phyloP scores from a whole-genome alignment of 2,329 filamentous ascomycete genomes.

The Penicillium griseofulvum region DNA sequence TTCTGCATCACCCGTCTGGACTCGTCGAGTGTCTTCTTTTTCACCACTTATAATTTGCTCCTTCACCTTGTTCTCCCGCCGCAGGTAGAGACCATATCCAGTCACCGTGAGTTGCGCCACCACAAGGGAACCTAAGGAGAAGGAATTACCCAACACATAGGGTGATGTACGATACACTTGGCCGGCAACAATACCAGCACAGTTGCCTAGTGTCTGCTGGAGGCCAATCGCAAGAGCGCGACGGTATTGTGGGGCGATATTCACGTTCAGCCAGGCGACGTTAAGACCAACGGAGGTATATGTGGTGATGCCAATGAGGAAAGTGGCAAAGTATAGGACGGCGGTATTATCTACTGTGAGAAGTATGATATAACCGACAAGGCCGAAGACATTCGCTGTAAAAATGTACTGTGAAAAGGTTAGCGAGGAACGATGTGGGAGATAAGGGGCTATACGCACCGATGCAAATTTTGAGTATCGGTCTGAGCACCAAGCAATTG shows the following conservation, averaged over 20 bases:
- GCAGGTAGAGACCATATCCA: conserved; percentile 45
- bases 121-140: conserved; percentile 38
- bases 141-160: conserved; percentile 38
- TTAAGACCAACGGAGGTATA: conserved; percentile 51
- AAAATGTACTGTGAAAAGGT: conserved; percentile 33
- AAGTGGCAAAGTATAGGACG: conserved; percentile 52
- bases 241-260: conserved; percentile 49
- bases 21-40: conserved; percentile 45
- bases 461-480: conserved; percentile 30
- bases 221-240: conserved; percentile 49
- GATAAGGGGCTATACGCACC: conserved; percentile 10
- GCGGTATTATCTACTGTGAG: conserved; percentile 50
- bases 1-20: conserved; percentile 49
- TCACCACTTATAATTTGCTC: conserved; percentile 43
- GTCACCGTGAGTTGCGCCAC: conserved; percentile 40
- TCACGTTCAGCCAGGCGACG: conserved; percentile 50
- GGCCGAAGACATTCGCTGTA: conserved; percentile 43
- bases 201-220: conserved; percentile 50
- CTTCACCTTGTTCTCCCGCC: conserved; percentile 42
- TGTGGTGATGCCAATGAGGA: conserved; percentile 48
- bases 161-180: conserved; percentile 45
- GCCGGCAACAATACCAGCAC: conserved; percentile 49
- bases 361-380: conserved; percentile 52
- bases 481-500: conserved; percentile 49
- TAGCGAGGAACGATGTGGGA: conserved; percentile 2